Conservation (phyloP, 2,329 filamentous ascomycete species). For the Dendryphion nanum region DNA sequence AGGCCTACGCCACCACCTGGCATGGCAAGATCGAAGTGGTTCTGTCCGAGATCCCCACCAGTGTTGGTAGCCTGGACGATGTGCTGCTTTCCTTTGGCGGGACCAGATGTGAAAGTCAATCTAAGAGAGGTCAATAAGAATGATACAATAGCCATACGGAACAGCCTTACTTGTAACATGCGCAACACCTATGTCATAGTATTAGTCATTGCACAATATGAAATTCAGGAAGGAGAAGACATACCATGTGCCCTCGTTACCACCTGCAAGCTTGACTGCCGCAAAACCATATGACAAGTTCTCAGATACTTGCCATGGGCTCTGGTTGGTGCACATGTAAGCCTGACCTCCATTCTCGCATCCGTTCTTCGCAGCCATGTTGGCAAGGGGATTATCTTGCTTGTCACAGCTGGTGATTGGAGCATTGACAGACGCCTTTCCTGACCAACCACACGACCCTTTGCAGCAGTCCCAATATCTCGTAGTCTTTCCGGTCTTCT, state of each 20-base stretch:
- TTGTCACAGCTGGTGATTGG: constrained; percentile 58
- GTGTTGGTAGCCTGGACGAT: constrained; percentile 66
- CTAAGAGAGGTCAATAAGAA: constrained; percentile 18
- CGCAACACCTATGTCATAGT: no score
- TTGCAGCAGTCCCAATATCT: constrained; percentile 65
- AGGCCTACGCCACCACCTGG: constrained; percentile 37
- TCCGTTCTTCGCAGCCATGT: constrained; percentile 50
- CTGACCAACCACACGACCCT: constrained; percentile 61
- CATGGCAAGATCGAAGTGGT: constrained; percentile 40
- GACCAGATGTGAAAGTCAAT: constrained; percentile 58
- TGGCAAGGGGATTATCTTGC: constrained; percentile 54
- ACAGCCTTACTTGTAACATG: constrained; percentile 55
- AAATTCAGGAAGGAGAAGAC: no score
- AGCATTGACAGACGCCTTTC: constrained; percentile 54
- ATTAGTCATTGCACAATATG: no score
- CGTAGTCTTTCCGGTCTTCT: constrained; percentile 31
- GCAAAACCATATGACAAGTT: constrained; percentile 64
- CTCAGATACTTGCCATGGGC: constrained; percentile 60
- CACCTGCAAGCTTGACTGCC: constrained; percentile 55
- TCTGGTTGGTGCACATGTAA: constrained; percentile 60
- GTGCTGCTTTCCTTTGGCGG: constrained; percentile 59
- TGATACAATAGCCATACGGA: no score
- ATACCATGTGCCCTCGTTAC: constrained; percentile 58
- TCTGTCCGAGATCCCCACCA: constrained; percentile 39
- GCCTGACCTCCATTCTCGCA: constrained; percentile 58